Base-by-base conservation (phyloP, 345 rosid species). In the Eucalyptus leucophloia region DNA sequence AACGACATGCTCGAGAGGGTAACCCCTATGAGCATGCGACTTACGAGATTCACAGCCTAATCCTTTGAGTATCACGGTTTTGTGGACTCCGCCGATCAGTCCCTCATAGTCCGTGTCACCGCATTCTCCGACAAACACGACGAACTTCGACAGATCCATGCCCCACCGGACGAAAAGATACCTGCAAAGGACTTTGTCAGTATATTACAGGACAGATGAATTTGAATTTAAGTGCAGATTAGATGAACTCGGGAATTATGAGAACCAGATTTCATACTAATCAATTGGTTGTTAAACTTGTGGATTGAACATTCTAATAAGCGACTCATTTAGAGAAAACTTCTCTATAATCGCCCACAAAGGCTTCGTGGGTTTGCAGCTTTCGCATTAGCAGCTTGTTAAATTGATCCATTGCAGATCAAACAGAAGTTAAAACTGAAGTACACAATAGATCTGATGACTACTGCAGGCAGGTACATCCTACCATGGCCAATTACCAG, bases 61-160 rank as follows among this genome's bases (percentile, higher is more conserved):
- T 30, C 99, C 99, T 81, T 92, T 95, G 90, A 98, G 87, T 72
- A 98, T 91, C 69, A 97, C 92, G 62, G 94, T 96, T 91, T 92
- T 97, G 89, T 96, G 99, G 88, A 95, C 49, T 80, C 99, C 99
- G 16, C 99, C 98, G 7, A 98, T 96, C 92, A 98, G 90, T 65
- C 96, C 98, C 92, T 98, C 99, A 65, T 98, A 98, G 89, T 98
- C 99, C 0, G 99, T 96, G 91, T 98, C 99, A 14, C 99, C 99
- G 51, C 92, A 92, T 90, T 98, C 99, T 9, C 99, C 99, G 1
- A 94, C 98, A 45, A 98, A 95, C 60, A 98, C 99, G 21, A 94
- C 98, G 94, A 97, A 91, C 80, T 95, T 97, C 19, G 96, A 92
- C 93, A 97, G 89, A 86, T 97, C 98, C 56, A 96, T 88, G 3